Percentiles rank a stretch among this genome's conserved stretches.
These are phyloP conservation scores for Allium cepa DNA, from an alignment of 106 monocot species.

Conservation along the genomic window DNA sequence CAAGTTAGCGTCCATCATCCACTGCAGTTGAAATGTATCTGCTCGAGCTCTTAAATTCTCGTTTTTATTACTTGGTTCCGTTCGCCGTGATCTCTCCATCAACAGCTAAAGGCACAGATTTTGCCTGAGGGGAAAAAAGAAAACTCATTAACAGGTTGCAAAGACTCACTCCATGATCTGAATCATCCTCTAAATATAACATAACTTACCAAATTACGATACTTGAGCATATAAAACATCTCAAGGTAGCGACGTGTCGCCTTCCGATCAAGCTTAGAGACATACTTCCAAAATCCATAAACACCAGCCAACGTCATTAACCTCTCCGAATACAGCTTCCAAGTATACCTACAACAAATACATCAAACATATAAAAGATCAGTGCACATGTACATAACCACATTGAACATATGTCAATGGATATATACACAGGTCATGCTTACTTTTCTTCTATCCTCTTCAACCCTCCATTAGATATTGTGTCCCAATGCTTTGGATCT, in stretches of 20 bases:
- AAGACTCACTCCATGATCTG: not conserved
- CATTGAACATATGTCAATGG: too few relatives aligned
- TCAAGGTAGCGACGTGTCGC: conserved; percentile 56
- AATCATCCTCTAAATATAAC: not conserved
- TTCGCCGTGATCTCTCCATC: conserved; percentile 30
- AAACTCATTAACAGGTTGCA: not conserved
- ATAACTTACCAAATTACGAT: conserved; percentile 33
- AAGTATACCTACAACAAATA: conserved; percentile 36
- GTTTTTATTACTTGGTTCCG: conserved; percentile 12
- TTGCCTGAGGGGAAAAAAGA: conserved; percentile 28
- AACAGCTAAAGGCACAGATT: conserved; percentile 49
- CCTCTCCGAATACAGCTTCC: conserved; percentile 67
- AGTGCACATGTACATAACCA: too few relatives aligned
- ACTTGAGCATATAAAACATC: conserved; percentile 57
- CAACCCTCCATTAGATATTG: conserved; percentile 1
- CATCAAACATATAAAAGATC: not conserved
- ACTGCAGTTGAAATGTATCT: too few relatives aligned
- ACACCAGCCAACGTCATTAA: conserved; percentile 57
- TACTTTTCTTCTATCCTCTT: conserved; percentile 7
- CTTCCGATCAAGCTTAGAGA: conserved; percentile 42
- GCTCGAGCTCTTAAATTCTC: not conserved
- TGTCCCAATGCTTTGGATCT: conserved; percentile 5
- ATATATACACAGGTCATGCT: not conserved
- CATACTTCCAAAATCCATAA: conserved; percentile 57
- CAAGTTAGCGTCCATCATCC: too few relatives aligned